Evolutionary conservation across 371 early-diverging fungal species (phyloP), one percentile per base, ranked within the genome.

Genomic region (Pancytospora epiphaga): DNA sequence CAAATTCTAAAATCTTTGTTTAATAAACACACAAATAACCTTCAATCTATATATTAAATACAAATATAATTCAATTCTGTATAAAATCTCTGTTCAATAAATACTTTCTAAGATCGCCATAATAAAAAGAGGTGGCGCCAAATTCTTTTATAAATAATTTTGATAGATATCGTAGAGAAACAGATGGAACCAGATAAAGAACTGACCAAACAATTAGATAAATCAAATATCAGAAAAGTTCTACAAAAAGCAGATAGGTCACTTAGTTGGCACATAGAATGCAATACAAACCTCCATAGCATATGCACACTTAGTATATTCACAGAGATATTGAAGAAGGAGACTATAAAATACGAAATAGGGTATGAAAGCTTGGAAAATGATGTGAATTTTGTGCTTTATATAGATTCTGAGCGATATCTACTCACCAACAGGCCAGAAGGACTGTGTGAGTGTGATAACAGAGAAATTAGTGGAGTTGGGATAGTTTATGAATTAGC

Each of bases 261-360:
- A 25, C 9, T 50, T 4, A 32, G 19, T 19, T n/a, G 39, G 4
- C 27, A 43, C 4, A 63, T 69, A 18, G 39, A 18, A 32, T 66
- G 69, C 61, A 62, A 60, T 29, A 60, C 18, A 4, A 43, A 6
- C 36, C 4, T 61, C 34, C 30, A 40, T 2, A 22, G 22, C 12
- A 62, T 69, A 9, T 69, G 69, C 36, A 9, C 69, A 12, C 12
- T 64, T 6, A 2, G 3, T 12, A 69, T 69, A 33, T 32, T 69
- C 12, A 29, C 3, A 18, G 2, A 64, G 12, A 43, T 66, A 3
- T 27, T 69, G 4, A 57, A 69, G 57, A 69, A 69, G 47, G 49
- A 61, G 38, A 39, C 58, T 2, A 34, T 69, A 22, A 49, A 60
- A 1, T 69, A 62, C 38, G 63, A 69, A 52, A n/a, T 69, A 3